Percentiles rank a stretch among this genome's conserved stretches.
phyloP scores from a whole-genome alignment of 192 early-diverging fungal genomes.

The Phlyctochytrium arcticum region DNA sequence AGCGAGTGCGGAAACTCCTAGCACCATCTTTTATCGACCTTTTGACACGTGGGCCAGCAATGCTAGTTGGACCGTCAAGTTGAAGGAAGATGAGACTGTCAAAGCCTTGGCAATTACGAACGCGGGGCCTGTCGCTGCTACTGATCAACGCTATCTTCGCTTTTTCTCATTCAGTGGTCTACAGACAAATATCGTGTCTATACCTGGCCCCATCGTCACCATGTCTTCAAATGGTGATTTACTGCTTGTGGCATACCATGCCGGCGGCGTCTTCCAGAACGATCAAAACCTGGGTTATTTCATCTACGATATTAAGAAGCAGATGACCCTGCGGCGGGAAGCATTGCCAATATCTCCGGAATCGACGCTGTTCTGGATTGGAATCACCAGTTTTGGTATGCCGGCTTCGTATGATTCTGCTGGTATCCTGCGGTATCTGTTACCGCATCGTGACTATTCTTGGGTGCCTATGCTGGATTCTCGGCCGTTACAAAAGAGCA shows the following conservation, averaged over 20 bases:
- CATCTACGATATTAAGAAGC: constrained; percentile 54
- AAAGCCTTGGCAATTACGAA: constrained; percentile 70
- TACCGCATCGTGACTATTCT: constrained; percentile 57
- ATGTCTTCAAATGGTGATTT: constrained; percentile 36
- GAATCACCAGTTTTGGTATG: constrained; percentile 75
- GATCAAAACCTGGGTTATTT: constrained; percentile 58
- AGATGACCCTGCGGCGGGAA: constrained; percentile 53
- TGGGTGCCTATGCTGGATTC: constrained; percentile 86
- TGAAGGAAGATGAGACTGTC: constrained; percentile 68
- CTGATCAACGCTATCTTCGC: constrained; percentile 70
- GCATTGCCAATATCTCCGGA: constrained; percentile 59
- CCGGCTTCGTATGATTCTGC: constrained; percentile 76
- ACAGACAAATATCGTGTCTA: constrained; percentile 66
- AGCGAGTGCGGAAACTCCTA: constrained; percentile 40
- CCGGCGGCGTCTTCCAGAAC: constrained; percentile 40
- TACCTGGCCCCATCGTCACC: constrained; percentile 47
- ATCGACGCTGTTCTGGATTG: constrained; percentile 70
- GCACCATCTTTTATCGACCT: constrained; percentile 68
- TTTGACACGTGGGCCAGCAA: constrained; percentile 67
- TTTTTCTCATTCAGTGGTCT: constrained; percentile 75
- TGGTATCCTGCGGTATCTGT: constrained; percentile 69
- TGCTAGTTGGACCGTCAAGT: constrained; percentile 70
- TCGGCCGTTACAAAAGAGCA: constrained; percentile 30
- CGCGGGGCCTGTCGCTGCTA: constrained; percentile 65
- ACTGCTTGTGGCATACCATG: constrained; percentile 48